Conservation (phyloP, 2,329 filamentous ascomycete genomes). For the Monascus ruber region DNA sequence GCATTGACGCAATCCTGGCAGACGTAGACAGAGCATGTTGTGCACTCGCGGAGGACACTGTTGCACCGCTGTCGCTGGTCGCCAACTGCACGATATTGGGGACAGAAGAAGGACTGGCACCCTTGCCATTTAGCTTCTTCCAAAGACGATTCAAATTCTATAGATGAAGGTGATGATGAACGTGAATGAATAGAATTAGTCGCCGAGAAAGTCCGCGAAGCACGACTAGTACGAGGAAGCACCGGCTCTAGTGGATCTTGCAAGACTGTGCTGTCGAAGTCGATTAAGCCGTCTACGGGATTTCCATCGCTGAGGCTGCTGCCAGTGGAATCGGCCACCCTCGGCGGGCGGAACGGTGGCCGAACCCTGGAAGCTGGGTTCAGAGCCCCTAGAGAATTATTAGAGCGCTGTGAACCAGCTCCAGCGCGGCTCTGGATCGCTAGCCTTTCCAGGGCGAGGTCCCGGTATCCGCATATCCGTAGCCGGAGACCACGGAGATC, state of each 20-base stretch:
- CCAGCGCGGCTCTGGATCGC: conserved; percentile 22
- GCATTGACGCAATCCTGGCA: conserved; percentile 33
- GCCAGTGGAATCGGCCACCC: conserved; percentile 17
- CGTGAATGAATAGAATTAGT: conserved; percentile 30
- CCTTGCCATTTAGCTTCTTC: conserved; percentile 33
- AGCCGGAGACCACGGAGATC: conserved; percentile 46
- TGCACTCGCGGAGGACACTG: conserved; percentile 34
- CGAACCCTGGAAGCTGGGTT: conserved; percentile 6
- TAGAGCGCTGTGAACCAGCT: conserved; percentile 3
- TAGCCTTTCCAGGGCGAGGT: conserved; percentile 41
- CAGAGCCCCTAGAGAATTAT: conserved; percentile 2
- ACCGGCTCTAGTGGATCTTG: conserved; percentile 10
- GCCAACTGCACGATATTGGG: conserved; percentile 29
- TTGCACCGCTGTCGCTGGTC: conserved; percentile 36
- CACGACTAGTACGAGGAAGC: conserved; percentile 13
- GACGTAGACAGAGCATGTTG: conserved; percentile 34
- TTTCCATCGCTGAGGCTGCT: conserved; percentile 26
- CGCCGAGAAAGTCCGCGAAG: conserved; percentile 26
- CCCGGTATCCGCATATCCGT: conserved; percentile 46
- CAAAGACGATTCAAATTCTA: conserved; percentile 25
- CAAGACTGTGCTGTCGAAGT: conserved; percentile 11
- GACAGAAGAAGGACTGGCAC: conserved; percentile 39
- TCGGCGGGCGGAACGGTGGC: conserved; percentile 20
- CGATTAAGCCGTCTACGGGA: conserved; percentile 14
- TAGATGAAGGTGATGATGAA: conserved; percentile 28